Evolutionary conservation across 345 rosid species (phyloP).

Genomic region (Corchorus olitorius): DNA sequence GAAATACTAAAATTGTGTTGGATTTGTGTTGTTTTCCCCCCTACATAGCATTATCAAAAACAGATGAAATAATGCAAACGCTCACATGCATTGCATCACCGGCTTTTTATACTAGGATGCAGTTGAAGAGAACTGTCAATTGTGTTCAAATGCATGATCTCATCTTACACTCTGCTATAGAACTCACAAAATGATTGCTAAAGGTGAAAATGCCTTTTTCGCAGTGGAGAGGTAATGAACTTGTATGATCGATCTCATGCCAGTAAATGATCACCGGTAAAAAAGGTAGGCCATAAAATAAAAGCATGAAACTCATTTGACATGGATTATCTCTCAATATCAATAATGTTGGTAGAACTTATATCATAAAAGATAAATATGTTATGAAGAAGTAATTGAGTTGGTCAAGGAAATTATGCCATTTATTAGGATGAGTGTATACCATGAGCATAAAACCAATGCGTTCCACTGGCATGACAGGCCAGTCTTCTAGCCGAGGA

Average conservation of each 20-base stretch:
- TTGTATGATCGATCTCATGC: neutral
- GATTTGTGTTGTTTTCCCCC: too few species aligned
- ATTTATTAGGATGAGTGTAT: neutral
- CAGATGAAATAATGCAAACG: too few species aligned
- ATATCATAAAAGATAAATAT: neutral
- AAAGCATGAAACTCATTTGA: neutral
- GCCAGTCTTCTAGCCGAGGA: constrained; percentile 81
- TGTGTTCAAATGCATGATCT: neutral
- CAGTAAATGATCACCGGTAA: neutral
- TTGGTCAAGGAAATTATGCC: neutral
- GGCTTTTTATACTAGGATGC: neutral
- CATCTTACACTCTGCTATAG: neutral
- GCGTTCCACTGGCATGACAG: constrained; percentile 73
- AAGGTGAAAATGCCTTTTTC: neutral
- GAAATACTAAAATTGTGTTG: neutral
- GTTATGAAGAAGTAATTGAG: neutral
- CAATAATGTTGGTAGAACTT: too few species aligned
- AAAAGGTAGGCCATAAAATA: neutral
- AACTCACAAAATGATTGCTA: neutral
- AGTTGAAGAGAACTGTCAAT: neutral
- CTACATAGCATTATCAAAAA: too few species aligned
- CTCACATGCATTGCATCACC: neutral
- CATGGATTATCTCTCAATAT: neutral
- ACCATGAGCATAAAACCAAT: constrained; percentile 72
- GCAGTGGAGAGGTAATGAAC: neutral